Conservation (phyloP, 257 asterid species). For the Penstemon eatonii region DNA sequence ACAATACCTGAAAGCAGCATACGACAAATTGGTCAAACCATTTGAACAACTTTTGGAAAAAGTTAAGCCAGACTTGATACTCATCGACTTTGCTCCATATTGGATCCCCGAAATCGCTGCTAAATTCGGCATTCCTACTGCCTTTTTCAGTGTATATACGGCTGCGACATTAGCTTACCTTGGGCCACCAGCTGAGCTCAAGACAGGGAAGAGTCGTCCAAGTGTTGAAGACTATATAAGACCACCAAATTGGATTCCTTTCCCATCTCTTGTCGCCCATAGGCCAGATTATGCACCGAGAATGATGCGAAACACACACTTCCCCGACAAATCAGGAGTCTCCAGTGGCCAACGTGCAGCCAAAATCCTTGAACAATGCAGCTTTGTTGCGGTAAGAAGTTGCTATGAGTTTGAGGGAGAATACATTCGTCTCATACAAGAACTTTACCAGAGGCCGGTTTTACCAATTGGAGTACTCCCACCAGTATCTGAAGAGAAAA, state of each 20-base stretch:
- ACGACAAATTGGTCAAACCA: slow-evolving; percentile 36
- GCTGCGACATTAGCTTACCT: slow-evolving; percentile 42
- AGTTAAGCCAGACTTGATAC: slow-evolving; percentile 34
- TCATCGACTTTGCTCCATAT: slow-evolving; percentile 41
- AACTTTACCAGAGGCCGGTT: slow-evolving; percentile 39
- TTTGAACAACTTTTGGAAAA: slow-evolving; percentile 27
- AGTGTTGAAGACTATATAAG: slow-evolving; percentile 27
- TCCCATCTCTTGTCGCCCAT: slow-evolving; percentile 38
- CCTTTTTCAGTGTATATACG: slow-evolving; percentile 36
- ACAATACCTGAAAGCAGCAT: slow-evolving; percentile 37
- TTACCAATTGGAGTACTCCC: slow-evolving; percentile 46
- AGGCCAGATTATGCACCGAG: slow-evolving; percentile 30
- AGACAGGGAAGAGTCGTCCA: slow-evolving; percentile 31
- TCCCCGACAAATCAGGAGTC: slow-evolving; percentile 40
- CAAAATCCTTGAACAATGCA: slow-evolving; percentile 32
- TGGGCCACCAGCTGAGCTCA: slow-evolving; percentile 41
- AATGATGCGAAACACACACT: slow-evolving; percentile 17
- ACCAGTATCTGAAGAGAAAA: slow-evolving; percentile 16
- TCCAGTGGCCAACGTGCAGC: slow-evolving; percentile 44
- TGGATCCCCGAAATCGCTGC: slow-evolving; percentile 36
- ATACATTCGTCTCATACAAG: slow-evolving; percentile 27
- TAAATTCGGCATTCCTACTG: slow-evolving; percentile 28
- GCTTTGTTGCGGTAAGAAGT: slow-evolving; percentile 38
- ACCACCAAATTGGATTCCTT: slow-evolving; percentile 45
- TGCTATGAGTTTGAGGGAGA: slow-evolving; percentile 46